Percentiles rank a stretch among this genome's conserved stretches.
phyloP scores from a whole-genome alignment of 2,329 filamentous ascomycete genomes.

The Aureobasidium mangrovei region DNA sequence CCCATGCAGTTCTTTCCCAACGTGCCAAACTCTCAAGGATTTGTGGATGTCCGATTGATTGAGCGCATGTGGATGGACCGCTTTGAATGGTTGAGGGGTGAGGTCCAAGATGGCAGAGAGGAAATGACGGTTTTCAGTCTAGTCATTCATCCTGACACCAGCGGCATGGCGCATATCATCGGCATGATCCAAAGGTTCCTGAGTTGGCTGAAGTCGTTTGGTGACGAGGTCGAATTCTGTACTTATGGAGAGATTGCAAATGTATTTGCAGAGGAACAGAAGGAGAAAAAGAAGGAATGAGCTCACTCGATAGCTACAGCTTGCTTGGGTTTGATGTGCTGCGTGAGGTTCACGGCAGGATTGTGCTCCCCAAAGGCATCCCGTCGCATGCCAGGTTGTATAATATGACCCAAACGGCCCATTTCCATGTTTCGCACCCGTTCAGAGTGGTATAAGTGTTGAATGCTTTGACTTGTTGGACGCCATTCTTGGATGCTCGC shows the following conservation, averaged over 20 bases:
- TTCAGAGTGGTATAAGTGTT: too few species aligned
- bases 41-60: conserved; percentile 47
- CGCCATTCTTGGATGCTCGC: too few species aligned
- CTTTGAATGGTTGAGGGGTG: conserved; percentile 44
- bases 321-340: too few species aligned
- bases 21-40: conserved; percentile 46
- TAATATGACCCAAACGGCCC: too few species aligned
- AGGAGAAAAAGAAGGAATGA: too few species aligned
- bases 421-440: too few species aligned
- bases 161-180: conserved; percentile 53
- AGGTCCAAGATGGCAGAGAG: conserved; percentile 29
- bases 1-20: conserved; percentile 41
- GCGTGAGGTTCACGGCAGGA: too few species aligned
- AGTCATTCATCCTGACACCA: conserved; percentile 50
- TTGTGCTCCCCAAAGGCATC: too few species aligned
- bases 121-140: conserved; percentile 41
- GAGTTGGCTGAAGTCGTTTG: conserved; percentile 40
- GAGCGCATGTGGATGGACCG: conserved; percentile 55
- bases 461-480: too few species aligned
- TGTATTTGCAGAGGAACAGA: conserved; percentile 20
- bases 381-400: too few species aligned
- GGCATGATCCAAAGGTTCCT: conserved; percentile 48
- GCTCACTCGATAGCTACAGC: too few species aligned
- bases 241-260: conserved; percentile 37
- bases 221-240: conserved; percentile 38